phyloP scores from a whole-genome alignment of 257 asterid species.

The Sherardia arvensis region DNA sequence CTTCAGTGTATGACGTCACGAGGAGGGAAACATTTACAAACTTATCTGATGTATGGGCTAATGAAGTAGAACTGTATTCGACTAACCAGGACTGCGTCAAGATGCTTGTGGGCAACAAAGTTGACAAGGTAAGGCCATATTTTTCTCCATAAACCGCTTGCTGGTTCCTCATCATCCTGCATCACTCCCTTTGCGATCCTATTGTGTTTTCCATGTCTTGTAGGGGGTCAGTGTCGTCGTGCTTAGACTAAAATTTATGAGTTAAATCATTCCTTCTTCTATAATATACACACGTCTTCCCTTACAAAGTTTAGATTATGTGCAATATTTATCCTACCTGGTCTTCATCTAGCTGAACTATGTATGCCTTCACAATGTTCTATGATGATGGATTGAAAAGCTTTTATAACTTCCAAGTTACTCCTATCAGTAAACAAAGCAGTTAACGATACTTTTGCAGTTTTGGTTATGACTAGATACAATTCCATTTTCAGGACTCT shows the following conservation, averaged over 20 bases:
- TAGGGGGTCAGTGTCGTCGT: background rate
- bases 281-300: background rate
- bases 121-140: constrained; percentile 51
- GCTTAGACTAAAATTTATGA: background rate
- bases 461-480: background rate
- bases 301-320: background rate
- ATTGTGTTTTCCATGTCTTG: background rate
- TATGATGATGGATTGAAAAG: background rate
- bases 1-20: constrained; percentile 77
- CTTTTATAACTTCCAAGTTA: background rate
- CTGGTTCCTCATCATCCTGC: background rate
- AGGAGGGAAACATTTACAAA: constrained; percentile 78
- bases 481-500: constrained; percentile 48
- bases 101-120: constrained; percentile 95
- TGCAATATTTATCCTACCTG: background rate
- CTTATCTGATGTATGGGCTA: constrained; percentile 84
- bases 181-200: background rate
- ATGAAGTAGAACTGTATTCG: constrained; percentile 77
- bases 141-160: background rate
- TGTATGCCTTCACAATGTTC: background rate
- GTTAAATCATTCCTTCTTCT: too few species aligned
- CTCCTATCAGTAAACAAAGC: background rate
- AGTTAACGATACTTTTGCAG: background rate
- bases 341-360: background rate
- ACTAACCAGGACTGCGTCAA: constrained; percentile 69